Evolutionary conservation across 2,329 filamentous ascomycete genomes (phyloP), one percentile per base, ranked within the genome.

Genomic region (Aplosporella prunicola): DNA sequence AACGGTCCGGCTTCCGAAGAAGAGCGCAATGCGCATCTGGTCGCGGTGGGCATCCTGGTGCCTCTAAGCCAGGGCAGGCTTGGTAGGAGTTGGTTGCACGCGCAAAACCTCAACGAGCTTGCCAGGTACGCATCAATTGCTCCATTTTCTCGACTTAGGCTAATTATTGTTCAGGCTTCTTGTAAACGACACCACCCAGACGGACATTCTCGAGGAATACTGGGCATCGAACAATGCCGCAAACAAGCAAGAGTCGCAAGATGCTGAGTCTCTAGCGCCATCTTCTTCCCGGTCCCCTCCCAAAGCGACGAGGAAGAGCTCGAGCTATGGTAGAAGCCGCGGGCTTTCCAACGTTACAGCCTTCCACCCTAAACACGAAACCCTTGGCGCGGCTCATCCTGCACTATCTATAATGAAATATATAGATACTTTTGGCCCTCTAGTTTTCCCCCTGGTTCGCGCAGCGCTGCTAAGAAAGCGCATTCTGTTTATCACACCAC

Each of bases 401-500:
- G 89, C 88, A 3, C 78, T 86, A 62, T 91, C 85, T 38, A 71
- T 96, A 46, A 74, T 79, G 9, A 70, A 73, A 22, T 76, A 94
- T 45, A 63, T 96, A 30, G 79, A 91, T 47, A 76, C 74, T 7
- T 93, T 96, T 55, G 91, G 91, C 0, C 91, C 91, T 1, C 68
- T 98, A 39, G 76, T 96, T 34, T 98, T 95, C 53, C 85, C 91
- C 9, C 74, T 98, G 44, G 82, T 94, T 50, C 78, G 91, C 49
- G 86, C 87, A 29, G 86, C 88, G 6, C 64, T 98, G 33, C 63
- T 94, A 44, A 76, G 89, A 40, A 89, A 91, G 62, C 76, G 91
- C 40, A 89, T 98, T 39, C 62, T 98, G 35, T 80, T 98, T 43
- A 80, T 91, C 17, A 81, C 82, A 13, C 78, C 88, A 56, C 80